Evolutionary conservation across 306 rosid species (phyloP), one percentile per base, ranked within the genome.

Genomic region (Abrus precatorius): DNA sequence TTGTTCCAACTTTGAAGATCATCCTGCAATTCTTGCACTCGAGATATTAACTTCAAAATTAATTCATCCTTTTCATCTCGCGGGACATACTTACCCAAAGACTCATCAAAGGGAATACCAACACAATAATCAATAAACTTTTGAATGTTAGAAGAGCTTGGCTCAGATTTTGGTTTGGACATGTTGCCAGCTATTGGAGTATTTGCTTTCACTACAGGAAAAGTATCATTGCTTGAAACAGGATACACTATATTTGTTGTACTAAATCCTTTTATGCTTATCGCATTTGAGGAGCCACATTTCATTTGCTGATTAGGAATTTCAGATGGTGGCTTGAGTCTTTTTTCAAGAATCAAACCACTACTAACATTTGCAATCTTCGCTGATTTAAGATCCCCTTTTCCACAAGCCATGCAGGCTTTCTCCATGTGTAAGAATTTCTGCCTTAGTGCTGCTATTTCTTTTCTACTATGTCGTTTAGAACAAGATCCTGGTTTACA

Each of bases 101-200:
- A 68, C 71, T 84, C 57, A 41, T 90, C 90, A 67, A 85, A 90
- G 27, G 91, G 90, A 74, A 88, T 88, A 62, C 85, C 88, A 10
- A 83, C 84, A 82, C 71, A 75, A 64, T 72, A 85, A 78, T 84
- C 87, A 71, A 76, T 47, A 74, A 64, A 52, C 84, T 71, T 72
- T 49, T 72, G 75, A 65, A 30, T 14, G 68, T 40, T 77, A 40
- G 70, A 34, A 61, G 72, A 63, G 34, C 69, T 44, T 43, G 3
- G 83, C 9, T 71, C 79, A 66, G 83, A 55, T 64, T 49, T 76
- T 50, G 76, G 72, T 54, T 59, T 84, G 62, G 80, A 30, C 7
- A 11, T 60, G 28, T n/a, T 55, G 49, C 57, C 80, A 7, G 80
- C 65, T 33, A 33, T 1, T 65, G 80, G 59, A 70, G 69, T 72